These are phyloP conservation scores for Urochloa ruziziensis DNA, from an alignment of 176 grass and related monocot species.

Conservation along the genomic window DNA sequence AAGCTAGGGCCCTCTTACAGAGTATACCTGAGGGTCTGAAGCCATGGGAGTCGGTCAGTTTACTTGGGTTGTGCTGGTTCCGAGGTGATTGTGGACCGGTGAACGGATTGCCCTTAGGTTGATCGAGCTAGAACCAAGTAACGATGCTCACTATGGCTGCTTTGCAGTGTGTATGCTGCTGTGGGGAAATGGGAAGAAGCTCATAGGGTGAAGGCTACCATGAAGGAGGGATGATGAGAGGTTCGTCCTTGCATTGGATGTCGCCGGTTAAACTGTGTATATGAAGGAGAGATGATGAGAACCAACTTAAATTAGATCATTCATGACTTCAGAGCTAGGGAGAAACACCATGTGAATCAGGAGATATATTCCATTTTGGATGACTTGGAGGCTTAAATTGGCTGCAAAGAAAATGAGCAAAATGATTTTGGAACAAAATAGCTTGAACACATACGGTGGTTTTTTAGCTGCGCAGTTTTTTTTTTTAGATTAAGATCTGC, in stretches of 20 bases:
- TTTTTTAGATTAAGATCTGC: too few species aligned
- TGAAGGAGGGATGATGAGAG: constrained; percentile 37
- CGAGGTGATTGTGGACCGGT: constrained; percentile 47
- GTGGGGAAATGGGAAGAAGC: constrained; percentile 59
- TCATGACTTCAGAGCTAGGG: constrained; percentile 37
- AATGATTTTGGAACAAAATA: constrained; percentile 8
- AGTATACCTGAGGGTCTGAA: constrained; percentile 45
- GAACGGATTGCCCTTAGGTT: constrained; percentile 44
- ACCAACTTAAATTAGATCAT: constrained; percentile 62
- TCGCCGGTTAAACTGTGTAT: constrained; percentile 48
- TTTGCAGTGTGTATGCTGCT: constrained; percentile 67
- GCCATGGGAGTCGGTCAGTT: constrained; percentile 39
- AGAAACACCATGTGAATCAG: constrained; percentile 35
- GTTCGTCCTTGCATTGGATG: constrained; percentile 53
- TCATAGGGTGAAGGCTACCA: constrained; percentile 53
- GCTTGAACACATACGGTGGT: neutral
- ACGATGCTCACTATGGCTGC: constrained; percentile 49
- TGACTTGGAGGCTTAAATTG: constrained; percentile 26
- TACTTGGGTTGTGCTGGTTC: constrained; percentile 65
- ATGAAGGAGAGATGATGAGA: too few species aligned
- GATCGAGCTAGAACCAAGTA: constrained; percentile 63
- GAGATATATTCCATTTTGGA: constrained; percentile 62
- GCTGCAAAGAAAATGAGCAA: neutral
- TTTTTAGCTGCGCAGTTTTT: too few species aligned
- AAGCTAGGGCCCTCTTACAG: neutral